A percentile compares a stretch with the other conserved stretches of the same genome.
Evolutionary conservation across 192 early-diverging fungal genomes (phyloP).

Genomic region (Diversispora eburnea): DNA sequence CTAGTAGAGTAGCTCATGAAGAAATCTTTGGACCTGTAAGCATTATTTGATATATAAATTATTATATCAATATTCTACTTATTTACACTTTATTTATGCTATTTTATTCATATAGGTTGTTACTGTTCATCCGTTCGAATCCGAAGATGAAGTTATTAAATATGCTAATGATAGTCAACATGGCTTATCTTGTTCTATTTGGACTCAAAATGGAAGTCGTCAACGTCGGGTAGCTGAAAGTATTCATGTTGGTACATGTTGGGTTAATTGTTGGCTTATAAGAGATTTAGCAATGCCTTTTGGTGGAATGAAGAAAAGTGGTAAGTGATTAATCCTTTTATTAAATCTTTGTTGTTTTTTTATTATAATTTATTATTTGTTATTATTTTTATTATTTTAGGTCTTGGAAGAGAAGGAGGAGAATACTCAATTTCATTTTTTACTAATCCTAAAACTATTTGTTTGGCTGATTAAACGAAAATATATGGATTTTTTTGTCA

Average conservation of each 20-base stretch:
- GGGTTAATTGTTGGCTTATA: conserved; percentile 77
- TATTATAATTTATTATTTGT: background rate
- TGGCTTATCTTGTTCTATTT: conserved; percentile 67
- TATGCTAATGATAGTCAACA: conserved; percentile 67
- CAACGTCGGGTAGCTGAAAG: conserved; percentile 56
- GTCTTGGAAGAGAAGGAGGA: conserved; percentile 64
- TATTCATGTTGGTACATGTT: conserved; percentile 68
- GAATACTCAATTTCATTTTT: conserved; percentile 65
- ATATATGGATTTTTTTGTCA: too few species aligned
- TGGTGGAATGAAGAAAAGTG: conserved; percentile 67
- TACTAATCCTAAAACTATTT: conserved; percentile 56
- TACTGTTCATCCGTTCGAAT: conserved; percentile 65
- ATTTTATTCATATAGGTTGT: conserved; percentile 40
- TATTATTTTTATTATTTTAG: conserved; percentile 21
- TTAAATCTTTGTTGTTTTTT: background rate
- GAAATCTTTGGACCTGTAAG: conserved; percentile 79
- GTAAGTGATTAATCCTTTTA: conserved; percentile 16
- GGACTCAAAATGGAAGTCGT: conserved; percentile 61
- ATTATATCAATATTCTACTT: background rate
- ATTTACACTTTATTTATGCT: background rate
- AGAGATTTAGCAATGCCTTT: conserved; percentile 76
- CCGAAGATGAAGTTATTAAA: conserved; percentile 65
- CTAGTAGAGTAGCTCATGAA: conserved; percentile 54
- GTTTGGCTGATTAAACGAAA: conserved; percentile 37
- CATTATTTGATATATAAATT: background rate